Percentiles rank a stretch among this genome's conserved stretches.
These are phyloP conservation scores for Prunus fruticosa DNA, from an alignment of 306 rosid genomes.

Conservation along the genomic window DNA sequence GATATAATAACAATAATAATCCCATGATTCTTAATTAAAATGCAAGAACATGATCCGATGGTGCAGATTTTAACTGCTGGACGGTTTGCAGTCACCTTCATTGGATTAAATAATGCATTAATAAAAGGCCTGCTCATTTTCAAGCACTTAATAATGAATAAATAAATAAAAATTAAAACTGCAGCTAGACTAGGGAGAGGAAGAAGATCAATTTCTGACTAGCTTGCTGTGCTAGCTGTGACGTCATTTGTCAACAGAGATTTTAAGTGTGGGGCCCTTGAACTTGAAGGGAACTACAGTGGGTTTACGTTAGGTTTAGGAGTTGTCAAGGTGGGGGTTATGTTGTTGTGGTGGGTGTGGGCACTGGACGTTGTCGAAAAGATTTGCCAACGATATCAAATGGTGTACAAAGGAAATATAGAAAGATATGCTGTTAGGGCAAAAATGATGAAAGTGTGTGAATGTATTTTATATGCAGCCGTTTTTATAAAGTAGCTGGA, in stretches of 20 bases:
- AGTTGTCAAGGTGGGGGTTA: not conserved
- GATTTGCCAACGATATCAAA: conserved; percentile 37
- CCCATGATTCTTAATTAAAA: not conserved
- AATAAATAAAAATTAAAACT: not conserved
- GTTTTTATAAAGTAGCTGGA: conserved; percentile 29
- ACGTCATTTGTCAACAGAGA: conserved; percentile 22
- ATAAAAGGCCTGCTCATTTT: conserved; percentile 6
- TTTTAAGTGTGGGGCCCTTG: conserved; percentile 33
- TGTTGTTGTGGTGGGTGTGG: conserved; percentile 4
- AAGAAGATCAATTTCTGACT: not conserved
- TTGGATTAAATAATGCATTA: conserved; percentile 7
- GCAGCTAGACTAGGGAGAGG: not conserved
- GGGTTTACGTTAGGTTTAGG: not conserved
- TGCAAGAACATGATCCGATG: not conserved
- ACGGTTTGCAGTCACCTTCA: conserved; percentile 7
- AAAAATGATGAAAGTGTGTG: conserved; percentile 22
- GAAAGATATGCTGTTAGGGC: conserved; percentile 19
- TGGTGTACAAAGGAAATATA: conserved; percentile 8
- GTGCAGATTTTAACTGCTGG: not conserved
- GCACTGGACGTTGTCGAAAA: conserved; percentile 19
- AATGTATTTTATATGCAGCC: conserved; percentile 29
- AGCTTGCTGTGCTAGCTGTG: conserved; percentile 3
- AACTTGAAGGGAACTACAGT: not conserved
- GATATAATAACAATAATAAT: not conserved
- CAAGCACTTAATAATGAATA: conserved; percentile 1